These are phyloP conservation scores for Neurospora pannonica DNA, from an alignment of 495 filamentous ascomycete genomes.

Conservation along the genomic window DNA sequence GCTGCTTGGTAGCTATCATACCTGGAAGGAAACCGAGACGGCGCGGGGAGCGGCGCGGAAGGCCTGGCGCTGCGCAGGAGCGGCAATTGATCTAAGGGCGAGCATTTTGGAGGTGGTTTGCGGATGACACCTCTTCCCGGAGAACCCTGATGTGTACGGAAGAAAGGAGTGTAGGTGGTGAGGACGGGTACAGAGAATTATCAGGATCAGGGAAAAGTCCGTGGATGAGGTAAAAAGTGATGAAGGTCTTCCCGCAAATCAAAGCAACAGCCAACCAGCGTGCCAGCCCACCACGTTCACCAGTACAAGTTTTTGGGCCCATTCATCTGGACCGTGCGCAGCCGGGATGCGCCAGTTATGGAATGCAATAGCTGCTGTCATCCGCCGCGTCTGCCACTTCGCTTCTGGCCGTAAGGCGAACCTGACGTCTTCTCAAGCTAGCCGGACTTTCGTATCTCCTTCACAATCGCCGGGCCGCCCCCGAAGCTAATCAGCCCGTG, in stretches of 20 bases:
- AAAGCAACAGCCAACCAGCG: constrained; percentile 1
- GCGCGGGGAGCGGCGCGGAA: constrained; percentile 36
- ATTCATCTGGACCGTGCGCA: background rate
- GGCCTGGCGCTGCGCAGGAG: constrained; percentile 43
- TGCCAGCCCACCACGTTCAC: background rate
- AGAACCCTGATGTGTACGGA: background rate
- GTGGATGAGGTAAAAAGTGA: constrained; percentile 9
- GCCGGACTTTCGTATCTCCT: background rate
- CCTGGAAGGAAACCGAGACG: constrained; percentile 35
- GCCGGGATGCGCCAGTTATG: background rate
- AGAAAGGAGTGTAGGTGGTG: constrained; percentile 2
- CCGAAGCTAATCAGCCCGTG: background rate
- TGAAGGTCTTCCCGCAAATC: background rate
- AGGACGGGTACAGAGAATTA: constrained; percentile 1
- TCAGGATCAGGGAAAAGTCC: constrained; percentile 3
- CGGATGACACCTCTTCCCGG: background rate
- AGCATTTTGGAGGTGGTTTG: constrained; percentile 33
- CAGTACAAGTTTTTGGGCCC: background rate
- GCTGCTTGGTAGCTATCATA: constrained; percentile 18
- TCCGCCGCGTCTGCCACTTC: background rate
- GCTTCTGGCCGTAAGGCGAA: background rate
- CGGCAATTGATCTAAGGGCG: constrained; percentile 41
- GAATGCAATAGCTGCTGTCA: background rate
- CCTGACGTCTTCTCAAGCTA: background rate
- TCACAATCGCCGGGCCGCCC: background rate